Percentiles rank a stretch among this genome's conserved stretches.
These are phyloP conservation scores for Albugo candida DNA, from an alignment of 352 stramenopile species.

Conservation along the genomic window DNA sequence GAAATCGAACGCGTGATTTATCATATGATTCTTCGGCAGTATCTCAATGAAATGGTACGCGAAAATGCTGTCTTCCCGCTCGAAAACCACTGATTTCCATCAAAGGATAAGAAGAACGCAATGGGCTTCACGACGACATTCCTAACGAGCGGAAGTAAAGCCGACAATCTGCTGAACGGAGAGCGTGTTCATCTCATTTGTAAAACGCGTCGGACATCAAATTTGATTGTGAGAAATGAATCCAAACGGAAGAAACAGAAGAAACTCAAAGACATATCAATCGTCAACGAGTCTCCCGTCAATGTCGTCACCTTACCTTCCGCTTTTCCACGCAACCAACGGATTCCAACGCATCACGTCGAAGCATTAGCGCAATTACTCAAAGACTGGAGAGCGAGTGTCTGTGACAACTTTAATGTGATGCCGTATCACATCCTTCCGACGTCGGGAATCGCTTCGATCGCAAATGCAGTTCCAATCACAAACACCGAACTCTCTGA, in stretches of 20 bases:
- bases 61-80: not conserved
- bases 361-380: constrained; percentile 56
- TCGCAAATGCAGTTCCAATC: constrained; percentile 56
- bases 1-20: constrained; percentile 74
- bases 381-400: constrained; percentile 71
- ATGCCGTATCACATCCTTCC: constrained; percentile 80
- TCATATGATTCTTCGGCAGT: constrained; percentile 76
- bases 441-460: constrained; percentile 55
- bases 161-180: constrained; percentile 27
- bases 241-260: constrained; percentile 16
- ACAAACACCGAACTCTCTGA: constrained; percentile 55
- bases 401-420: constrained; percentile 68
- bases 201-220: constrained; percentile 25
- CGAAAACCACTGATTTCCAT: not conserved
- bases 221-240: no score
- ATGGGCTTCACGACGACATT: constrained; percentile 76
- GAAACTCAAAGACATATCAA: constrained; percentile 13
- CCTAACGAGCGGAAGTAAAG: constrained; percentile 30
- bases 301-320: no score
- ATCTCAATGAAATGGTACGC: constrained; percentile 43
- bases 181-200: constrained; percentile 59
- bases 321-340: constrained; percentile 7
- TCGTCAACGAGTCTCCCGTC: no score
- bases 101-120: constrained; percentile 53
- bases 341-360: constrained; percentile 46